phyloP scores from a whole-genome alignment of 805 yeast species.

The Torulaspora franciscae region DNA sequence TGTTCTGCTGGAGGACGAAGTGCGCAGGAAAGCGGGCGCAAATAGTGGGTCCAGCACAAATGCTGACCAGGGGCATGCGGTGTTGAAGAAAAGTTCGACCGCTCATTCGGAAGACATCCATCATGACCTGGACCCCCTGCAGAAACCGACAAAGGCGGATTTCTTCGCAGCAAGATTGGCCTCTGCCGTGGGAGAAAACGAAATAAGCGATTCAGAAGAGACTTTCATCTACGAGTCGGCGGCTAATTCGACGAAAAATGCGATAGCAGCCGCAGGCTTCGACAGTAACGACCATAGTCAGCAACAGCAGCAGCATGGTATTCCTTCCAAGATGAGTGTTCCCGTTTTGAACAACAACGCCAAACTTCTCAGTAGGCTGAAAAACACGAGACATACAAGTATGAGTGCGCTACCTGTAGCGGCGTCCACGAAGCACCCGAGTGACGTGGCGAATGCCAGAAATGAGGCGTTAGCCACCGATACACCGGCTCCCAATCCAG shows the following conservation, averaged over 20 bases:
- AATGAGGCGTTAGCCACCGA: background rate
- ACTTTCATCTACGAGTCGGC: constrained; percentile 84
- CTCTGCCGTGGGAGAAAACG: constrained; percentile 86
- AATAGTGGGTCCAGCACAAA: constrained; percentile 5
- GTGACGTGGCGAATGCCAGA: background rate
- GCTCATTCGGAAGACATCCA: constrained; percentile 6
- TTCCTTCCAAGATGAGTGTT: constrained; percentile 33
- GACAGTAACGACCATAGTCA: constrained; percentile 13
- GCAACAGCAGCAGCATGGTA: constrained; percentile 23
- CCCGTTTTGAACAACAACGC: constrained; percentile 29
- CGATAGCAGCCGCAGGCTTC: constrained; percentile 22
- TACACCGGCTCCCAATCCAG: constrained; percentile 3
- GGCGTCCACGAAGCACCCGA: constrained; percentile 4
- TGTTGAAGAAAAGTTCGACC: constrained; percentile 7
- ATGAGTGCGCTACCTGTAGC: constrained; percentile 28
- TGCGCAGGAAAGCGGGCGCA: constrained; percentile 3
- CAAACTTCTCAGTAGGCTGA: constrained; percentile 27
- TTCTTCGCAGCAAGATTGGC: constrained; percentile 93
- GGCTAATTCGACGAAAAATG: constrained; percentile 31
- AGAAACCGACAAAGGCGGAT: constrained; percentile 66
- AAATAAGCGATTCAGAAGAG: constrained; percentile 85
- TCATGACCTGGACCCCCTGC: constrained; percentile 13
- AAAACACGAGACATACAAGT: constrained; percentile 34
- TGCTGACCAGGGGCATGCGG: constrained; percentile 7
- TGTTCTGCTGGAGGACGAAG: constrained; percentile 19